Conservation (phyloP, 1,284 basidiomycete species). For the Xerocomus tenax region DNA sequence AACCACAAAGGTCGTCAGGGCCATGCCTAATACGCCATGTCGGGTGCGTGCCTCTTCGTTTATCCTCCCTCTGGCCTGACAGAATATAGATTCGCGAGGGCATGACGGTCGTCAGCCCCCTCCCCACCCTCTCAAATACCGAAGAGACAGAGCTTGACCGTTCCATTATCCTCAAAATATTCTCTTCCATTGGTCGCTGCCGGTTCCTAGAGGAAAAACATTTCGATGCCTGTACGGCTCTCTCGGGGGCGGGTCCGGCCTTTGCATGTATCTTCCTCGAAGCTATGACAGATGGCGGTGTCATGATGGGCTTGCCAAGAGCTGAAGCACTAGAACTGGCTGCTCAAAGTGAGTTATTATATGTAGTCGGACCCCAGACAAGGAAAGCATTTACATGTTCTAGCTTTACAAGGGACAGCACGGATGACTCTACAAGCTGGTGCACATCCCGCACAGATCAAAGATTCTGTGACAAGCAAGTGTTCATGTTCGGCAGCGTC, state of each 20-base stretch:
- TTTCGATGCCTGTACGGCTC: constrained; percentile 96
- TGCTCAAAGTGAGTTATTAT: constrained; percentile 76
- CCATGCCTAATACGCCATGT: constrained; percentile 99
- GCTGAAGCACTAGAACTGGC: constrained; percentile 91
- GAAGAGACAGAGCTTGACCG: constrained; percentile 51
- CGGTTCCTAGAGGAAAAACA: constrained; percentile 94
- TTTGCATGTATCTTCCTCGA: constrained; percentile 96
- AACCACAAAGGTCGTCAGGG: constrained; percentile 86
- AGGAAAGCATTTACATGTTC: not conserved
- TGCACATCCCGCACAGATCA: constrained; percentile 91
- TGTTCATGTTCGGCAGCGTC: constrained; percentile 7
- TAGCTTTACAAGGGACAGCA: constrained; percentile 93
- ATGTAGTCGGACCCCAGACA: constrained; percentile 1
- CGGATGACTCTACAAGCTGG: constrained; percentile 88
- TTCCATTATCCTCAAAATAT: constrained; percentile 82
- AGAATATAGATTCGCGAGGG: constrained; percentile 81
- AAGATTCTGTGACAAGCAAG: constrained; percentile 95
- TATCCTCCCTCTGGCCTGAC: not conserved
- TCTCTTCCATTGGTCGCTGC: constrained; percentile 89
- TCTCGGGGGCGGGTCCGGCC: constrained; percentile 93
- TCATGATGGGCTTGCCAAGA: constrained; percentile 98
- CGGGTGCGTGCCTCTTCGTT: constrained; percentile 49
- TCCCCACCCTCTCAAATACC: constrained; percentile 44
- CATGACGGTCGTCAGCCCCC: constrained; percentile 84
- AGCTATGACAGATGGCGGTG: constrained; percentile 97